phyloP scores from a whole-genome alignment of 2,329 filamentous ascomycete species.

The Calonectria leucothoes region DNA sequence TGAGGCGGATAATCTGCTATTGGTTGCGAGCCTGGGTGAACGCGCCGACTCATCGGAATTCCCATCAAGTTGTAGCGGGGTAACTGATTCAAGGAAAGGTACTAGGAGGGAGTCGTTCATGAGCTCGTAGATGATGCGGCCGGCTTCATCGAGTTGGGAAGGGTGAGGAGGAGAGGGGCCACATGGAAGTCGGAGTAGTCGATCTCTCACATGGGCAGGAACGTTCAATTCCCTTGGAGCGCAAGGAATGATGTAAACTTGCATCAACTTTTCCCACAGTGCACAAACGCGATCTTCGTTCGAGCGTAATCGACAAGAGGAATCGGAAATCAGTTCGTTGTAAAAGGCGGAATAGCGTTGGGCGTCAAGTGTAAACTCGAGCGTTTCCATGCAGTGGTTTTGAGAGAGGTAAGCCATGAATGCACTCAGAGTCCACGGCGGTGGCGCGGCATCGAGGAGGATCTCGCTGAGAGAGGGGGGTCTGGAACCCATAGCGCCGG shows the following conservation, averaged over 20 bases:
- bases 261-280: conserved; percentile 88
- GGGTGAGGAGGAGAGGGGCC: conserved; percentile 78
- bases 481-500: conserved; percentile 44
- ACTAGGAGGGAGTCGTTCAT: conserved; percentile 98
- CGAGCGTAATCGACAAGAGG: conserved; percentile 50
- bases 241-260: conserved; percentile 89
- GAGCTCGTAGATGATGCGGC: conserved; percentile 90
- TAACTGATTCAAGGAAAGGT: conserved; percentile 84
- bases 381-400: conserved; percentile 95
- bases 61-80: conserved; percentile 50
- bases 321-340: conserved; percentile 54
- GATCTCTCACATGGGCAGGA: conserved; percentile 85
- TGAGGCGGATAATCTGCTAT: conserved; percentile 51
- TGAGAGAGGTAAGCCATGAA: conserved; percentile 98
- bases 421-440: conserved; percentile 89
- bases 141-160: conserved; percentile 81
- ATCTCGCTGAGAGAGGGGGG: conserved; percentile 86
- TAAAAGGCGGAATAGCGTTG: conserved; percentile 80
- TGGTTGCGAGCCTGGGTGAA: conserved; percentile 57
- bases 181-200: conserved; percentile 68
- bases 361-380: conserved; percentile 97
- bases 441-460: conserved; percentile 83
- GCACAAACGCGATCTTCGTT: conserved; percentile 76
- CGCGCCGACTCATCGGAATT: conserved; percentile 51
- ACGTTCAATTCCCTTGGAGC: conserved; percentile 91